Evolutionary conservation across 352 stramenopile species (phyloP).

Genomic region (Globisporangium takayamanum): DNA sequence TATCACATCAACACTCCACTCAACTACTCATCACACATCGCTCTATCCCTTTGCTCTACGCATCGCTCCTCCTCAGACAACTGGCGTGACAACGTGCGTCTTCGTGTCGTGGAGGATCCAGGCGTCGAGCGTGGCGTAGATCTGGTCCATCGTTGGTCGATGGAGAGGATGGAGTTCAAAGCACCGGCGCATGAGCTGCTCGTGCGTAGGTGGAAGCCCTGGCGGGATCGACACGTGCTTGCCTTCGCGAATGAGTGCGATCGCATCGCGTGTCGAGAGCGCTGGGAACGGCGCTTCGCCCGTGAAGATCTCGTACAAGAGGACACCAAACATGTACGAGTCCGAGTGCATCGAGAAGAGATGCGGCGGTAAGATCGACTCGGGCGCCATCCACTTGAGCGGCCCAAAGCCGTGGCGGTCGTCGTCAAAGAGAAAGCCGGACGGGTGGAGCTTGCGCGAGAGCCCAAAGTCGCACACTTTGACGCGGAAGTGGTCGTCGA

Average conservation of each 20-base stretch:
- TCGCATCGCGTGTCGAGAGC: conserved; percentile 46
- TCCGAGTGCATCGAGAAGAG: conserved; percentile 68
- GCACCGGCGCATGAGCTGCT: conserved; percentile 50
- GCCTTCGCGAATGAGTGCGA: conserved; percentile 54
- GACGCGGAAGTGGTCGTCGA: conserved; percentile 54
- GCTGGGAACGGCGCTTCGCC: conserved; percentile 45
- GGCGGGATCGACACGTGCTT: conserved; percentile 51
- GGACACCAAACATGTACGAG: conserved; percentile 70
- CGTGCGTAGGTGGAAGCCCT: conserved; percentile 31
- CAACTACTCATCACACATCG: no score
- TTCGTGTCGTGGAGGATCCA: conserved; percentile 55
- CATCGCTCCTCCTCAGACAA: no score
- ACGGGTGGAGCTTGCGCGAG: conserved; percentile 31
- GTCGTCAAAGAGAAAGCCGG: conserved; percentile 47
- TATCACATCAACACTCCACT: no score
- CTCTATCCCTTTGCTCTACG: no score
- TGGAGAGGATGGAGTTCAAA: conserved; percentile 51
- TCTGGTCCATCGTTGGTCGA: conserved; percentile 58
- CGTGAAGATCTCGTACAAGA: conserved; percentile 75
- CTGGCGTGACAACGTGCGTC: conserved; percentile 8
- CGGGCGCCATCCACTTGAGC: conserved; percentile 71
- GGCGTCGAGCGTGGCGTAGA: conserved; percentile 51
- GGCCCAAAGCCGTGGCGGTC: conserved; percentile 50
- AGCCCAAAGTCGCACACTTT: conserved; percentile 74
- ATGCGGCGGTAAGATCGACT: conserved; percentile 57